Conservation (phyloP, 306 rosid species). For the Sphenostylis stenocarpa region DNA sequence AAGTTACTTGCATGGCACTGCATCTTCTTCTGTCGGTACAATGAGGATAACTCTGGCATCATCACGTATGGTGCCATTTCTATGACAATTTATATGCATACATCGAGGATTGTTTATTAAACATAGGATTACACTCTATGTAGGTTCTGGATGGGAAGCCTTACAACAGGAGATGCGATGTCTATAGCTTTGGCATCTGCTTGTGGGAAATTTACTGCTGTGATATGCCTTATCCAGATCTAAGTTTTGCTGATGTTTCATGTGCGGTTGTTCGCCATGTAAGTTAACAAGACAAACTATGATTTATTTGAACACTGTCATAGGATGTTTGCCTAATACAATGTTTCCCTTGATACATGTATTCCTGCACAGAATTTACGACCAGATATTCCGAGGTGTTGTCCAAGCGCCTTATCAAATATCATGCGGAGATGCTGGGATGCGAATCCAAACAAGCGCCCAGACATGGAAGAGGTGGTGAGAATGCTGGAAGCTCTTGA, state of each 20-base stretch:
- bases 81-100: neutral
- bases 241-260: conserved; percentile 73
- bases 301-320: neutral
- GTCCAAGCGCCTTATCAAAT: conserved; percentile 57
- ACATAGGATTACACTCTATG: conserved; percentile 16
- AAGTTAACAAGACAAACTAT: neutral
- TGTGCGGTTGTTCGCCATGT: conserved; percentile 83
- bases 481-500: conserved; percentile 72
- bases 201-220: conserved; percentile 94
- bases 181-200: conserved; percentile 89
- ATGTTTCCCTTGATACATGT: neutral
- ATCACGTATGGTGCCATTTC: neutral
- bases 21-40: neutral
- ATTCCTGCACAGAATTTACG: conserved; percentile 57
- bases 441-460: conserved; percentile 72
- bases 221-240: conserved; percentile 84
- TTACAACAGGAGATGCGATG: conserved; percentile 88
- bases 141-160: conserved; percentile 93
- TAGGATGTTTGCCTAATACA: neutral
- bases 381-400: conserved; percentile 83
- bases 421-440: conserved; percentile 86
- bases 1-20: neutral
- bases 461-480: conserved; percentile 79
- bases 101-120: neutral
- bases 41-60: neutral